phyloP scores from a whole-genome alignment of 164 flowering plant genomes.

The Nymphaea thermarum region DNA sequence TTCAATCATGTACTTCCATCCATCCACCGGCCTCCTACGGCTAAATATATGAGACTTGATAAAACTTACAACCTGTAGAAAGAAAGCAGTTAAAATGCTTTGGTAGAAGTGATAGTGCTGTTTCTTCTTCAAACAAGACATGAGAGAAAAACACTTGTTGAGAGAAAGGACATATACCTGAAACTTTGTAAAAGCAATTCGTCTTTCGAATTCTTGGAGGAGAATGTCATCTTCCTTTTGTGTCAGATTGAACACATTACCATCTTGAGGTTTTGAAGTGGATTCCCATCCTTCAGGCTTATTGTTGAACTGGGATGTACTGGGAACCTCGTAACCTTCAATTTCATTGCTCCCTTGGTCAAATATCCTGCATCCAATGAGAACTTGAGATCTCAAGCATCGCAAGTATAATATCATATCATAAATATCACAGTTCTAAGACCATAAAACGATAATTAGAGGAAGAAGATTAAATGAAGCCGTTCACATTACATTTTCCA shows the following conservation, averaged over 20 bases:
- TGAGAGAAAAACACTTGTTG: not conserved
- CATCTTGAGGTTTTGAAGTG: constrained; percentile 62
- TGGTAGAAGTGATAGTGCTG: not conserved
- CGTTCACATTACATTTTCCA: too few species aligned
- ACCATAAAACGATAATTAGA: too few species aligned
- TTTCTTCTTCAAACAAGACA: not conserved
- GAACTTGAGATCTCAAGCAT: too few species aligned
- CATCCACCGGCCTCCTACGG: constrained; percentile 90
- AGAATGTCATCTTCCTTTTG: constrained; percentile 96
- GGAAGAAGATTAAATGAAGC: too few species aligned
- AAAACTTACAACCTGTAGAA: constrained; percentile 82
- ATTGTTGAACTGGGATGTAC: constrained; percentile 63
- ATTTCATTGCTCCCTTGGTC: constrained; percentile 41
- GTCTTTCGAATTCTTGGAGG: constrained; percentile 90
- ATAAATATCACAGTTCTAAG: too few species aligned
- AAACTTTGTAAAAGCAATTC: constrained; percentile 84
- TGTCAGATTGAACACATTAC: constrained; percentile 87
- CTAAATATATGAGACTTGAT: constrained; percentile 95
- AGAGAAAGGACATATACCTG: constrained; percentile 41
- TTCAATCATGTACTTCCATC: constrained; percentile 99
- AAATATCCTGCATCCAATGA: constrained; percentile 51
- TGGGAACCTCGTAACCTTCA: constrained; percentile 27
- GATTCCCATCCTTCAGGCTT: constrained; percentile 99
- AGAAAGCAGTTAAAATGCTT: not conserved
- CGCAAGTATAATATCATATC: too few species aligned